Evolutionary conservation across 225 moss, liverwort and hornwort genomes (phyloP).

Genomic region (Anthoceros angustus): DNA sequence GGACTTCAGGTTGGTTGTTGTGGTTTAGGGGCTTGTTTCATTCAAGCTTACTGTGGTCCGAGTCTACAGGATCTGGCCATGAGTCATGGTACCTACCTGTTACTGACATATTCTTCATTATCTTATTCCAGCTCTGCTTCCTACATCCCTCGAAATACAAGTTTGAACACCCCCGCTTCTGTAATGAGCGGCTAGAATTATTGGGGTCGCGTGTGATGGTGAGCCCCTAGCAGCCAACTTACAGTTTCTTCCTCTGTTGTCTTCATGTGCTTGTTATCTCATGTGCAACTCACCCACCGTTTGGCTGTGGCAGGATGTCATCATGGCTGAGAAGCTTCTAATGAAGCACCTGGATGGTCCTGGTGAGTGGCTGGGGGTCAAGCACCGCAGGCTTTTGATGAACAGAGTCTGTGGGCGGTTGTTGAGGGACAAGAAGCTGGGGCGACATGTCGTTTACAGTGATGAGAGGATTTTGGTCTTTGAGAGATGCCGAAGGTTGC

Average conservation of each 20-base stretch:
- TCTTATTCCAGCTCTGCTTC: constrained; percentile 54
- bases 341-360: constrained; percentile 98
- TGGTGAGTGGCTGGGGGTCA: constrained; percentile 53
- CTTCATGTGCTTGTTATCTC: constrained; percentile 8
- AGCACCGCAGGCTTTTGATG: constrained; percentile 57
- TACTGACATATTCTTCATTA: neutral
- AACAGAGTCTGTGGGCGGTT: constrained; percentile 77
- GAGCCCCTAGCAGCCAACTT: neutral
- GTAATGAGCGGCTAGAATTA: constrained; percentile 75
- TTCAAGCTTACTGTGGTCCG: neutral
- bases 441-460: constrained; percentile 35
- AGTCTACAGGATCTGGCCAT: neutral
- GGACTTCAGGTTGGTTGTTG: constrained; percentile 26
- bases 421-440: constrained; percentile 53
- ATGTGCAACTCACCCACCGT: neutral
- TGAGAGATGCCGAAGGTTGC: constrained; percentile 54
- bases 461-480: constrained; percentile 59
- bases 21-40: neutral
- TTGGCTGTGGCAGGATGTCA: constrained; percentile 49
- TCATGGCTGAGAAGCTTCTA: constrained; percentile 80
- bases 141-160: constrained; percentile 76
- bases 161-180: constrained; percentile 78
- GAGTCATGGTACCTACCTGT: neutral
- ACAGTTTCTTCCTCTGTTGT: neutral
- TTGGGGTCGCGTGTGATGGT: constrained; percentile 21